Percentiles rank a stretch among this genome's conserved stretches.
phyloP scores from a whole-genome alignment of 176 grass and related monocot genomes.

The Eleusine coracana region DNA sequence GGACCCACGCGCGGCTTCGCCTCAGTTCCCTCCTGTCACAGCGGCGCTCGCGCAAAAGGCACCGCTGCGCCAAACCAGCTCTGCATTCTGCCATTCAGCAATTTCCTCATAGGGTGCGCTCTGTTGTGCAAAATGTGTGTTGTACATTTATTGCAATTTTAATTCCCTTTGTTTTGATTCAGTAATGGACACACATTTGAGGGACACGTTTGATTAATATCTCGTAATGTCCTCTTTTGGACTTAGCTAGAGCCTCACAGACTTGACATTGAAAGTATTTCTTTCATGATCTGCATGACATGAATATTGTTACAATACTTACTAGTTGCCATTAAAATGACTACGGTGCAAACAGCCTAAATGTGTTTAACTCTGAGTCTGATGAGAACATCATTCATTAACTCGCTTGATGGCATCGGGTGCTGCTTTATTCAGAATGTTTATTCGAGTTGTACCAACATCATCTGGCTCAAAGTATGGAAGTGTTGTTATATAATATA shows the following conservation, averaged over 20 bases:
- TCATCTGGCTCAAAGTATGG: neutral
- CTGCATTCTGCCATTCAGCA: neutral
- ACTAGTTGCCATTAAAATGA: neutral
- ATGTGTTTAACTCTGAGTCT: neutral
- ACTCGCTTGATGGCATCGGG: neutral
- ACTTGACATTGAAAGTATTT: neutral
- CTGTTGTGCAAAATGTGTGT: neutral
- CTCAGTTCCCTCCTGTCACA: neutral
- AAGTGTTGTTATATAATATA: neutral
- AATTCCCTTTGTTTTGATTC: neutral
- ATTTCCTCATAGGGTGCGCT: neutral
- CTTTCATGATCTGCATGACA: neutral
- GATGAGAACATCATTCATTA: neutral
- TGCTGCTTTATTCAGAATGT: slow-evolving; percentile 5
- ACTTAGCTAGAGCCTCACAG: neutral
- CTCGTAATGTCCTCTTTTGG: neutral
- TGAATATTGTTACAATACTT: neutral
- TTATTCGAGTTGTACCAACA: neutral
- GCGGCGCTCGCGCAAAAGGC: neutral
- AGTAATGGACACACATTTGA: neutral
- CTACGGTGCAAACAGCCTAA: neutral
- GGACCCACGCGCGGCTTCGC: neutral
- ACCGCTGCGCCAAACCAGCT: neutral
- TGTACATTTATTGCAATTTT: neutral
- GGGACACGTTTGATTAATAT: neutral